Evolutionary conservation across 2,329 filamentous ascomycete species (phyloP), one percentile per base, ranked within the genome.

Genomic region (Diplocarpon mali): DNA sequence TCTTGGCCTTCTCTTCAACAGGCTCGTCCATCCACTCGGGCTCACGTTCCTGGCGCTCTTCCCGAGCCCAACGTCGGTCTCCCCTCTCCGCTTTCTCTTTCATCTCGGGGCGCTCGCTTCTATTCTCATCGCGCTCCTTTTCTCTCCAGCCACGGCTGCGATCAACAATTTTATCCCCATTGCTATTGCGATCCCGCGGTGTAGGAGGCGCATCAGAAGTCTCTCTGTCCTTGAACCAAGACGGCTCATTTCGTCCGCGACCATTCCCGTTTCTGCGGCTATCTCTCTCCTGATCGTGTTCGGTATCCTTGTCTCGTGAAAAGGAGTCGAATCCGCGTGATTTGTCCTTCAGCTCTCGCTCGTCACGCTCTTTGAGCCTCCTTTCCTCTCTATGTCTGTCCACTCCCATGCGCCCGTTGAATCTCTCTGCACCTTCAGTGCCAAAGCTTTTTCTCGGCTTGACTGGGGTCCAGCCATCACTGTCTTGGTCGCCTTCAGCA

Each of bases 21-120:
- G 79, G 78, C 47, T 81, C 75, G 59, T 93, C 87, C 64, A 95
- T 72, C 90, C 89, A 95, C 64, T 95, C 89, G 5, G 90, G 89
- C 40, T 94, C 86, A 52, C 85, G 80, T 60, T 93, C 87, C 52
- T 74, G 67, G 46, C 75, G 73, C 68, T 72, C 46, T 47, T 78
- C 74, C 71, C 76, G 77, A 52, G 69, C 56, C 56, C 57, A 57
- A 35, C 51, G 46, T 30, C 53, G 45, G 37, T 57, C 52, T 14
- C 53, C 52, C 35, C 55, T 44, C 29, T 56, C 55, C 27, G 38
- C 42, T 36, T 53, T 46, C 24, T 57, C 54, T 60, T 57, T 55
- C 56, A 45, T 60, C 63, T 69, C 59, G 46, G 56, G 51, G 53
- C 43, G 40, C 17, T 47, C 58, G 14, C 49, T 52, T 35, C 53